Base-by-base conservation (phyloP, 2,329 filamentous ascomycete species). In the Chaetomium olivaceum region DNA sequence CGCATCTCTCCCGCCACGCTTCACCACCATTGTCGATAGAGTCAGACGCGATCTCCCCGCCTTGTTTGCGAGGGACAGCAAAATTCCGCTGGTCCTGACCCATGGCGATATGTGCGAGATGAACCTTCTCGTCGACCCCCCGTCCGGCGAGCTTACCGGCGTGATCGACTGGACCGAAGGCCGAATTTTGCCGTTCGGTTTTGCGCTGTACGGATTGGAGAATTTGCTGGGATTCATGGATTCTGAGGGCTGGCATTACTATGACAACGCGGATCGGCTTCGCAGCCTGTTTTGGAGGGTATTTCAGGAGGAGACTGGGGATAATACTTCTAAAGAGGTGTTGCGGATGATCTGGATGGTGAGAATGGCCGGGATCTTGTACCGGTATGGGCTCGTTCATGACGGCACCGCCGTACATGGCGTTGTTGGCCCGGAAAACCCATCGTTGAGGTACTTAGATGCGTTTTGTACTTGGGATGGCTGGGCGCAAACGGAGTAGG, bases 111-210 rank as follows among this genome's bases (percentile, higher is more conserved):
- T 76, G 6, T 69, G 61, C 56, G 73, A 73, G 67, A 70, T 72
- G 55, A 76, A 77, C 58, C 68, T 76, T 31, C 71, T 75, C 14
- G 59, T 73, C 6, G 68, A 76, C 55, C 59, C 68, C 3, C 14
- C 31, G 16, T 75, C 71, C 3, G 73, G 74, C 23, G 39, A 70
- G 21, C 70, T 77, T 29, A 75, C 73, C 1, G 74, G 74, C 9
- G 60, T 77, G 31, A 61, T 76, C 25, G 74, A 77, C 66, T 77
- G 75, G 74, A 67, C 72, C 16, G 71, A 73, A 12, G 74, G 70
- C 1, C 64, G 65, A 11, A 63, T 76, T 14, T 64, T 60, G 19
- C 74, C 74, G 4, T 77, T 77, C 58, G 74, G 74, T 19, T 70
- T 74, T 11, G 67, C 73, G 1, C 61, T 76, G 12, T 75, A 70